Percentiles rank a stretch among this genome's conserved stretches.
These are phyloP conservation scores for Chaetoscypha palmicola DNA, from an alignment of 2,329 filamentous ascomycete species.

Conservation along the genomic window DNA sequence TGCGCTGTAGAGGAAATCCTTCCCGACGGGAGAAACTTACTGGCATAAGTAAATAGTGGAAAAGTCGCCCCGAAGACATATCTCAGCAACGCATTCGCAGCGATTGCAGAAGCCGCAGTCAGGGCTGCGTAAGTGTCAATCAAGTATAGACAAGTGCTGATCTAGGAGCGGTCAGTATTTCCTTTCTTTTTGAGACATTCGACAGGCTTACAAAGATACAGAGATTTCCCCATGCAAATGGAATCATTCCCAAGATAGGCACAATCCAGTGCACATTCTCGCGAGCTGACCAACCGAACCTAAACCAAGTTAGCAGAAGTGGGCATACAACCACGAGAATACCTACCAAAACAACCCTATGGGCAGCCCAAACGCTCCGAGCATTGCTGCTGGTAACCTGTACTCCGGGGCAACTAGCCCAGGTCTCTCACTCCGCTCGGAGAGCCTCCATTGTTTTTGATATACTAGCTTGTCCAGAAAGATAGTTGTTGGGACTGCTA, in stretches of 20 bases:
- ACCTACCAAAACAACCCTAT: slow-evolving; percentile 49
- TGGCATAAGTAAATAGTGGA: slow-evolving; percentile 36
- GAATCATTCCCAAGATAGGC: slow-evolving; percentile 35
- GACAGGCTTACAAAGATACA: slow-evolving; percentile 55
- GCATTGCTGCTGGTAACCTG: slow-evolving; percentile 49
- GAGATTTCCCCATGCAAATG: slow-evolving; percentile 53
- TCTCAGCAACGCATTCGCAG: slow-evolving; percentile 13
- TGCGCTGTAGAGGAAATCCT: neutral
- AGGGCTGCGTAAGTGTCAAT: slow-evolving; percentile 15
- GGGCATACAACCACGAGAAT: neutral
- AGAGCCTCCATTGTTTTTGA: slow-evolving; percentile 9
- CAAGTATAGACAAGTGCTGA: slow-evolving; percentile 7
- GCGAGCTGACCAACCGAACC: slow-evolving; percentile 10
- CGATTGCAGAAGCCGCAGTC: slow-evolving; percentile 9
- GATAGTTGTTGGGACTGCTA: slow-evolving; percentile 29
- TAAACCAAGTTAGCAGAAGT: neutral
- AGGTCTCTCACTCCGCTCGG: neutral
- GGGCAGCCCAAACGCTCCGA: slow-evolving; percentile 44
- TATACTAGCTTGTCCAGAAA: slow-evolving; percentile 38
- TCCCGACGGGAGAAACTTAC: neutral
- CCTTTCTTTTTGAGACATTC: too few relatives aligned
- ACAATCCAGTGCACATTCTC: slow-evolving; percentile 12
- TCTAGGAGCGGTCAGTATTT: too few relatives aligned
- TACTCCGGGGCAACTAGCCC: slow-evolving; percentile 40
- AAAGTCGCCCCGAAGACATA: slow-evolving; percentile 12